A percentile compares a stretch with the other conserved stretches of the same genome.
Conservation (phyloP, 2,329 filamentous ascomycete genomes). For the Trichophaea hybrida region DNA sequence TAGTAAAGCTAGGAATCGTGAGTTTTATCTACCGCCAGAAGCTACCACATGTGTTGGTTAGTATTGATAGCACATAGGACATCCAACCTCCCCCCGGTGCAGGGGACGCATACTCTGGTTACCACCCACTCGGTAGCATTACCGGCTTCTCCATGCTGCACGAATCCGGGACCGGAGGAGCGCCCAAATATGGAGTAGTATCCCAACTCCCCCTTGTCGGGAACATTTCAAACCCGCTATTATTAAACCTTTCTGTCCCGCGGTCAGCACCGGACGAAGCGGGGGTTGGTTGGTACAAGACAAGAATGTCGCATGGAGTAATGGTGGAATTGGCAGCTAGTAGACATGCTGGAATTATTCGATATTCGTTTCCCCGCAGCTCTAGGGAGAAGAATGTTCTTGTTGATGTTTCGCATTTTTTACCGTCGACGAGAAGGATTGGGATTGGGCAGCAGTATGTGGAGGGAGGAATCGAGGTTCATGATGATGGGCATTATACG, state of each 20-base stretch:
- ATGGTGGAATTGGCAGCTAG: conserved; percentile 44
- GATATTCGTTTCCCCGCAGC: conserved; percentile 42
- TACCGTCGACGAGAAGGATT: conserved; percentile 46
- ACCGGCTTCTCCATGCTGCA: conserved; percentile 51
- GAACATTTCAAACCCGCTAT: conserved; percentile 40
- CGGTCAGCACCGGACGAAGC: conserved; percentile 40
- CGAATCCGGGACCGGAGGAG: conserved; percentile 50
- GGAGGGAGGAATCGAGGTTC: conserved; percentile 43
- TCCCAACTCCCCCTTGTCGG: conserved; percentile 44
- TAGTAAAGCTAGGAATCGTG: conserved; percentile 35
- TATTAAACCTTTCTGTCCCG: conserved; percentile 35
- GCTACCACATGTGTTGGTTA: neutral
- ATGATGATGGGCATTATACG: conserved; percentile 41
- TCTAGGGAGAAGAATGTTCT: conserved; percentile 36
- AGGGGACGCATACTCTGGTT: conserved; percentile 41
- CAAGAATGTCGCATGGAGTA: conserved; percentile 42
- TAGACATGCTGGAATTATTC: conserved; percentile 43
- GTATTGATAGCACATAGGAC: conserved; percentile 17
- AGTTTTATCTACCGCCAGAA: neutral
- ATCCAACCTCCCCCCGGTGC: conserved; percentile 17
- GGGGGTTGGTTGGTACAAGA: conserved; percentile 48
- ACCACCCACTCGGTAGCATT: conserved; percentile 39
- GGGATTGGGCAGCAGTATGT: conserved; percentile 49
- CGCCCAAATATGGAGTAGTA: conserved; percentile 55
- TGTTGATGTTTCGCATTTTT: conserved; percentile 52